Percentiles rank a stretch among this genome's conserved stretches.
Conservation (phyloP, 2,329 filamentous ascomycete species). For the Dothideomycetidae sp. region DNA sequence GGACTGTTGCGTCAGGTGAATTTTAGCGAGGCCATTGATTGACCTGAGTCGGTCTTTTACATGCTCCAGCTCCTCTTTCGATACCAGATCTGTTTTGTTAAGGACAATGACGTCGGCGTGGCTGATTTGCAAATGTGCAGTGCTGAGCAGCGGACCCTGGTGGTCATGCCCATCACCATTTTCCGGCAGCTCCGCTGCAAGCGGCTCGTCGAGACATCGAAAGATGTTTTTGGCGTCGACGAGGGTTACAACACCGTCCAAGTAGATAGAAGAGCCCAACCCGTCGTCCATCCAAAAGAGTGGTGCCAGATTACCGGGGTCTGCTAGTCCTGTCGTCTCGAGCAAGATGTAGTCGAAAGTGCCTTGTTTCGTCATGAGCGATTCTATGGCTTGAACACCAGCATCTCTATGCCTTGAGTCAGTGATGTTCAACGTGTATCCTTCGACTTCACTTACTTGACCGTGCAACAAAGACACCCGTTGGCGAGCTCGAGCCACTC, state of each 20-base stretch:
- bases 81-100: conserved; percentile 84
- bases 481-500: conserved; percentile 96
- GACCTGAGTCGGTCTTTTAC: conserved; percentile 60
- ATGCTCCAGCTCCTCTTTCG: conserved; percentile 48
- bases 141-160: conserved; percentile 62
- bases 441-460: conserved; percentile 69
- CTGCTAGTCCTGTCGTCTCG: conserved; percentile 88
- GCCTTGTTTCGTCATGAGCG: conserved; percentile 84
- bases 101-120: conserved; percentile 91
- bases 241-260: conserved; percentile 91
- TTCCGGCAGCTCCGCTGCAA: conserved; percentile 17
- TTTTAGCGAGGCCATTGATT: conserved; percentile 79
- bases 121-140: conserved; percentile 89
- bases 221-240: conserved; percentile 92
- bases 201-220: conserved; percentile 58
- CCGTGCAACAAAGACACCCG: conserved; percentile 93
- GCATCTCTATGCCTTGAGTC: conserved; percentile 47
- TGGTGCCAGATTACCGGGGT: conserved; percentile 89
- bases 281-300: conserved; percentile 97
- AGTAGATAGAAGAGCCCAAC: conserved; percentile 84
- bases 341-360: conserved; percentile 95
- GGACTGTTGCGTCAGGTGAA: conserved; percentile 69
- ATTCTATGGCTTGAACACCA: conserved; percentile 88
- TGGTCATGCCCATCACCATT: conserved; percentile 29
- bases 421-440: background rate